Base-by-base conservation (phyloP, 2,329 filamentous ascomycete species). In the Pyrenophora tritici-repentis region DNA sequence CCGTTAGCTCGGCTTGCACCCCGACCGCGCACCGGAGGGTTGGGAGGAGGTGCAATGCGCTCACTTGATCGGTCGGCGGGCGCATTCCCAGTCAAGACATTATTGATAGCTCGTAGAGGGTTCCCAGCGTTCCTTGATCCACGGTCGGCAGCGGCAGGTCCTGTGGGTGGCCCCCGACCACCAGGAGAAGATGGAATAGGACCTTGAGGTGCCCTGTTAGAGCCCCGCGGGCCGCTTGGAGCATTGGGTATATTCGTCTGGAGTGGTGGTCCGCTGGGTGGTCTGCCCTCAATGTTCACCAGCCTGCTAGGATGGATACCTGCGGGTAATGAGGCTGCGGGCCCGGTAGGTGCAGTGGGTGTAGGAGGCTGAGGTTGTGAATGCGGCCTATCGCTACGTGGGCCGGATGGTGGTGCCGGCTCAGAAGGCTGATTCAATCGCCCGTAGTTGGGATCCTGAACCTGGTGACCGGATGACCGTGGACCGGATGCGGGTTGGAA, bases 221-320 rank as follows among this genome's bases (percentile, higher is more conserved):
- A 61, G 29, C 63, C 60, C 12, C 72, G 70, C 20, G 72, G 72
- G 14, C 72, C 72, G 43, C 68, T 73, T 34, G 71, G 71, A 35
- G 65, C 62, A 31, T 59, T 60, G 3, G 68, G 61, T 36, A 72
- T 51, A 36, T 73, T 70, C 2, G 65, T 72, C 38, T 71, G 68
- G 6, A 72, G 53, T n/a, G 67, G 53, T 6, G 63, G 58, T 12
- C 59, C 55, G 10, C 44, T 48, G 41, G 55, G 46, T 40, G 35
- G 47, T 22, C 42, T 26, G 43, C 53, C 40, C 74, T 73, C 29
- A 78, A 72, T 62, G 32, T 76, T 74, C 34, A 75, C 77, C 38
- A 83, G 66, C 32, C 82, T 76, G 60, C 82, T 82, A 9, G 81
- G 81, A 62, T 84, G 81, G 38, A 84, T 76, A 26, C 80, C 79